phyloP scores from a whole-genome alignment of 2,329 filamentous ascomycete species.

The Nemania diffusa region DNA sequence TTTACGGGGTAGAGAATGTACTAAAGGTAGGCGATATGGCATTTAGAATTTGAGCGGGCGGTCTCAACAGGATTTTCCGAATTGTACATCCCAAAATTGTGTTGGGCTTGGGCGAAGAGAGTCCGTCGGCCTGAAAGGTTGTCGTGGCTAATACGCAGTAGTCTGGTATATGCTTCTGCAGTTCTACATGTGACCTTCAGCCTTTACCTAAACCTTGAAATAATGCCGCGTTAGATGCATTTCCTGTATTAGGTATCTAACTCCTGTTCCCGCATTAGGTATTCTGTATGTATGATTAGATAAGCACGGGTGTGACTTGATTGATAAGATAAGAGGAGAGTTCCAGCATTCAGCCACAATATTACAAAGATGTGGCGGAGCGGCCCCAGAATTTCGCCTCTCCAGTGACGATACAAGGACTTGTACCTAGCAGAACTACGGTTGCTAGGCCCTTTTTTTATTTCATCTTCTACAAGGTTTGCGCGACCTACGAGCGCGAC shows the following conservation, averaged over 20 bases:
- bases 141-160: not conserved
- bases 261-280: not conserved
- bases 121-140: conserved; percentile 4
- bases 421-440: conserved; percentile 1
- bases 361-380: not conserved
- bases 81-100: not conserved
- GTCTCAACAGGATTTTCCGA: not conserved
- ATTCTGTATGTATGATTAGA: not conserved
- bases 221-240: not conserved
- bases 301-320: not conserved
- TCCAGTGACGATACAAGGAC: conserved; percentile 12
- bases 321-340: conserved; percentile 3
- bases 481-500: conserved; percentile 25
- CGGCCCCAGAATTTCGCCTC: conserved; percentile 22
- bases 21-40: not conserved
- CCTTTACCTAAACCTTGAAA: not conserved
- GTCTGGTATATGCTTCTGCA: not conserved
- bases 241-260: not conserved
- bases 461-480: conserved; percentile 2
- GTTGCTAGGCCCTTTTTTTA: not conserved
- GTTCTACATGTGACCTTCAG: not conserved
- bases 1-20: not conserved
- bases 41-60: not conserved
- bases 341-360: conserved; percentile 22
- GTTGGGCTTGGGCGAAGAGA: not conserved